Evolutionary conservation across 2,329 filamentous ascomycete genomes (phyloP).

Genomic region (Onygenales sp.): DNA sequence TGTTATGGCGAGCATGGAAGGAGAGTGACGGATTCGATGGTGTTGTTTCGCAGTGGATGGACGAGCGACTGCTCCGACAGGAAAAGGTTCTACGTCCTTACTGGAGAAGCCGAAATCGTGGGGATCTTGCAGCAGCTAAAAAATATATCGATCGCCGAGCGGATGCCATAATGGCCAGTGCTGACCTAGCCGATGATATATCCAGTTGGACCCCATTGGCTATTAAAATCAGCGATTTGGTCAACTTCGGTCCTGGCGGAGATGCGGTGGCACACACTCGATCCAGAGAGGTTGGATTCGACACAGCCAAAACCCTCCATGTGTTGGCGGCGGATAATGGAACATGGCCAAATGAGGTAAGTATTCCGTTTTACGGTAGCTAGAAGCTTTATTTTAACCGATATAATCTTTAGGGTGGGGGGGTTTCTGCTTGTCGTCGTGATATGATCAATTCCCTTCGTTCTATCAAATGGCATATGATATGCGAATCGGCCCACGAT

Average conservation of each 20-base stretch:
- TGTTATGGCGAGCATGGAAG: slow-evolving; percentile 44
- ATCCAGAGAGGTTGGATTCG: slow-evolving; percentile 39
- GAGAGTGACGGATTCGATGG: slow-evolving; percentile 38
- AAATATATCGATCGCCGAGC: slow-evolving; percentile 36
- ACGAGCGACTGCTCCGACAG: slow-evolving; percentile 39
- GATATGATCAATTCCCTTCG: slow-evolving; percentile 46
- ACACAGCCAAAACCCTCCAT: slow-evolving; percentile 40
- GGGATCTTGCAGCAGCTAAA: slow-evolving; percentile 35
- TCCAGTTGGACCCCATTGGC: slow-evolving; percentile 45
- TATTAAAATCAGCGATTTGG: slow-evolving; percentile 42
- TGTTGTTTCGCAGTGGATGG: slow-evolving; percentile 42
- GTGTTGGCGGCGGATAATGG: slow-evolving; percentile 45
- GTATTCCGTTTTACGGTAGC: neutral
- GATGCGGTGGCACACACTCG: slow-evolving; percentile 43
- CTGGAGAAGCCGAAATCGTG: slow-evolving; percentile 37
- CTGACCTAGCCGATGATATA: slow-evolving; percentile 42
- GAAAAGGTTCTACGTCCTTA: slow-evolving; percentile 38
- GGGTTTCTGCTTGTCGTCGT: slow-evolving; percentile 46
- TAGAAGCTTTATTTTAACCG: too few species aligned
- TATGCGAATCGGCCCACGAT: slow-evolving; percentile 47
- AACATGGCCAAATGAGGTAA: slow-evolving; percentile 41
- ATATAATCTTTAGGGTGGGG: slow-evolving; percentile 29
- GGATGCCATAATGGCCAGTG: slow-evolving; percentile 43
- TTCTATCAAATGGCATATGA: slow-evolving; percentile 46
- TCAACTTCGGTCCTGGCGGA: slow-evolving; percentile 45